These are phyloP conservation scores for Trypanosoma conorhini DNA, from an alignment of 208 protist species.

Conservation along the genomic window DNA sequence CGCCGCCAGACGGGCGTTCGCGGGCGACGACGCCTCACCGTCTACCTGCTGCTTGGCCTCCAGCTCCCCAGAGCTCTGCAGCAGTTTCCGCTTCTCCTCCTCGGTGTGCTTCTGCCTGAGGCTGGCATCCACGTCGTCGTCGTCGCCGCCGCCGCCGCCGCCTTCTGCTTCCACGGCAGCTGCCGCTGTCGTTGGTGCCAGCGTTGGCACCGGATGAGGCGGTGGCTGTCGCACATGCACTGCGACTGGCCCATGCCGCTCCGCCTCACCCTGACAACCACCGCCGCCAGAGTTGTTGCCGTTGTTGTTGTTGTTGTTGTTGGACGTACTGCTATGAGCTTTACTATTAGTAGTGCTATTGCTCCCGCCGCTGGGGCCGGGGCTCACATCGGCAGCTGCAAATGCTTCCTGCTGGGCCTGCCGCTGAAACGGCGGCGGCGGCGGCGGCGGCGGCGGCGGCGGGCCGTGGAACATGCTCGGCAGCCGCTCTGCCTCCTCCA, in stretches of 20 bases:
- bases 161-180: background rate
- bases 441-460: too few species aligned
- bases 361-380: too few species aligned
- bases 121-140: background rate
- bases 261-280: background rate
- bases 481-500: constrained; percentile 5
- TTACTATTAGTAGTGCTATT: constrained; percentile 2
- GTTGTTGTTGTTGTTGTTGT: constrained; percentile 11
- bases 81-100: constrained; percentile 6
- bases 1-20: too few species aligned
- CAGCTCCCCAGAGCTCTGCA: background rate
- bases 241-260: background rate
- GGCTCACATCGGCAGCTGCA: background rate
- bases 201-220: background rate
- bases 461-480: background rate
- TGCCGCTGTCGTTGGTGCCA: too few species aligned
- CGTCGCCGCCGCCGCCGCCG: background rate
- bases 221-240: background rate
- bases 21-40: background rate
- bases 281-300: background rate
- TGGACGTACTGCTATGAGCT: too few species aligned
- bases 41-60: background rate
- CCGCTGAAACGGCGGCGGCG: background rate
- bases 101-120: background rate
- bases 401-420: too few species aligned